Evolutionary conservation across 129 eudicot species (phyloP).

Genomic region (Sambucus nigra): DNA sequence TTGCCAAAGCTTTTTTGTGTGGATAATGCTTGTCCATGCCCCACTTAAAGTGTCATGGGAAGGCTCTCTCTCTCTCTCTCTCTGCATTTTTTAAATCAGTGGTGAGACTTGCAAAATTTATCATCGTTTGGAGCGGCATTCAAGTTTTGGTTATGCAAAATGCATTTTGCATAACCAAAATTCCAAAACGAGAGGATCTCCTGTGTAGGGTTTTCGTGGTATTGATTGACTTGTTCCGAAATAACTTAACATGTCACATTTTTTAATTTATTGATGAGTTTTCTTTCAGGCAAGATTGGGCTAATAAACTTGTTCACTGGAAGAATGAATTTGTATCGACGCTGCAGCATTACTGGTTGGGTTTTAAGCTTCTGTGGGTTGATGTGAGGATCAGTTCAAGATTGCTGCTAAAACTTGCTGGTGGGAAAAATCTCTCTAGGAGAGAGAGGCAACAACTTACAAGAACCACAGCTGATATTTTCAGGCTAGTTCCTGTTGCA

Average conservation of each 20-base stretch:
- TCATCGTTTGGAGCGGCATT: too few species aligned
- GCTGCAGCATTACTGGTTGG: conserved; percentile 95
- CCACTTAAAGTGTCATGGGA: too few species aligned
- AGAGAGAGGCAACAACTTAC: conserved; percentile 98
- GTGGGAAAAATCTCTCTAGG: conserved; percentile 86
- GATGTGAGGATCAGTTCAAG: conserved; percentile 87
- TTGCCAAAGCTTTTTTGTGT: too few species aligned
- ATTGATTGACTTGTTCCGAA: neutral
- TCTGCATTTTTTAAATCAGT: too few species aligned
- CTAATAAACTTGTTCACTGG: conserved; percentile 78
- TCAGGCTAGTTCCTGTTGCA: conserved; percentile 97
- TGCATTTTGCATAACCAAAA: too few species aligned
- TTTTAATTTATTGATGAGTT: conserved; percentile 5
- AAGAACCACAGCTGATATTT: conserved; percentile 94
- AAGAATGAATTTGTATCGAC: conserved; percentile 88
- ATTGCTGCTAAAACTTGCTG: conserved; percentile 80
- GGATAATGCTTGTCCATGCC: too few species aligned
- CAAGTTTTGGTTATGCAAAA: too few species aligned
- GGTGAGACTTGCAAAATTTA: too few species aligned
- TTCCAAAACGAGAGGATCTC: too few species aligned
- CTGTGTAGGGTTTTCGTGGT: too few species aligned
- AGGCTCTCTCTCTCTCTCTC: too few species aligned
- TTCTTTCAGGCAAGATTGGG: conserved; percentile 85
- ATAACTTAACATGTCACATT: neutral
- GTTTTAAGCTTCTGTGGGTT: conserved; percentile 76